Percentiles rank a stretch among this genome's conserved stretches.
phyloP scores from a whole-genome alignment of 176 grass and related monocot genomes.

The Oryza officinalis region DNA sequence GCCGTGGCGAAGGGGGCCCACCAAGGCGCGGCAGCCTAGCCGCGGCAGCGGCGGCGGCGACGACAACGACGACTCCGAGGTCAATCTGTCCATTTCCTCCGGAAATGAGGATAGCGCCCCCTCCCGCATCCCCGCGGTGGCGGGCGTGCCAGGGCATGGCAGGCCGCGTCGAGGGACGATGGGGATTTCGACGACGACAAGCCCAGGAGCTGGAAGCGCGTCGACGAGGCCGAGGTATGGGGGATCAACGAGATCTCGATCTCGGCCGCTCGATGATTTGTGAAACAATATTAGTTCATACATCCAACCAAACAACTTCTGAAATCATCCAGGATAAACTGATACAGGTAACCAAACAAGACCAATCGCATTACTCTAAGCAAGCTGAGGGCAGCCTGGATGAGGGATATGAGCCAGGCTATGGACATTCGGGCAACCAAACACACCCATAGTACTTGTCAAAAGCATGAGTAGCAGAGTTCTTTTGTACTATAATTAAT shows the following conservation, averaged over 20 bases:
- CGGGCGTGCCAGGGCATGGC: conserved; percentile 50
- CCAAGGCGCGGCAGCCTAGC: conserved; percentile 52
- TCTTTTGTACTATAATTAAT: too few species aligned
- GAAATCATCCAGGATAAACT: too few species aligned
- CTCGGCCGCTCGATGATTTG: conserved; percentile 13
- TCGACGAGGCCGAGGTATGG: conserved; percentile 95
- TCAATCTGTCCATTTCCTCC: conserved; percentile 94
- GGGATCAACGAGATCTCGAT: conserved; percentile 44
- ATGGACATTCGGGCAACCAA: too few species aligned
- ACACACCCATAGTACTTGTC: too few species aligned
- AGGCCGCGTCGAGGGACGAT: conserved; percentile 61
- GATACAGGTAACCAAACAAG: too few species aligned
- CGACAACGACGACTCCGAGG: conserved; percentile 91
- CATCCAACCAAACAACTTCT: too few species aligned
- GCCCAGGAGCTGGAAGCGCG: conserved; percentile 96
- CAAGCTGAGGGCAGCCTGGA: too few species aligned
- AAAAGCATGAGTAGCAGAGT: too few species aligned
- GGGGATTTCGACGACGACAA: conserved; percentile 82
- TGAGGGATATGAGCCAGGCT: too few species aligned
- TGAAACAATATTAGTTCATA: too few species aligned
- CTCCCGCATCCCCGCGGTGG: conserved; percentile 44
- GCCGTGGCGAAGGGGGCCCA: conserved; percentile 20
- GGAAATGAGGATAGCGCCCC: conserved; percentile 75
- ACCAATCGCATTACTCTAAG: too few species aligned
- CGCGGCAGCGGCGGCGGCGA: conserved; percentile 74